These are phyloP conservation scores for Spathaspora boniae DNA, from an alignment of 805 yeast genomes.

Conservation along the genomic window DNA sequence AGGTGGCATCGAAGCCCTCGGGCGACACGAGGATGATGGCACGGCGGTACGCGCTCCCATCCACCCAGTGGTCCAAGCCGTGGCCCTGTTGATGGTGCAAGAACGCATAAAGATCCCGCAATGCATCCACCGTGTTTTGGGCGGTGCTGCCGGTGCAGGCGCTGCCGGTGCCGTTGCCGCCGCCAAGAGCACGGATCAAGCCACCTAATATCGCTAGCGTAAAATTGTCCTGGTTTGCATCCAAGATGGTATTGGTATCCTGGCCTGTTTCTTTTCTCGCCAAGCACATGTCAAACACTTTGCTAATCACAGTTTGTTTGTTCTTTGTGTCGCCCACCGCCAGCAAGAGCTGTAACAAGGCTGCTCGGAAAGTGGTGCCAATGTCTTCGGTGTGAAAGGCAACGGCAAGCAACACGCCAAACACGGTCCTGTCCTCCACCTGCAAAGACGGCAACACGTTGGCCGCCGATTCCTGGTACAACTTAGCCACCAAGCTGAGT, in stretches of 20 bases:
- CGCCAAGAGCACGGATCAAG: conserved; percentile 11
- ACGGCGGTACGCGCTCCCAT: background rate
- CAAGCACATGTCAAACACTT: conserved; percentile 7
- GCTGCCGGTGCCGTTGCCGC: too few relatives aligned
- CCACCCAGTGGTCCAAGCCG: conserved; percentile 28
- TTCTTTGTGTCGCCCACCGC: conserved; percentile 1
- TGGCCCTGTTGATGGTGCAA: too few relatives aligned
- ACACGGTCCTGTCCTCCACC: conserved; percentile 40
- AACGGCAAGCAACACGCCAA: conserved; percentile 40
- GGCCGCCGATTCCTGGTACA: conserved; percentile 49
- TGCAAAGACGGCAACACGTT: conserved; percentile 45
- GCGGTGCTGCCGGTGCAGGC: too few relatives aligned
- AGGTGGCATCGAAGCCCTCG: conserved; percentile 65
- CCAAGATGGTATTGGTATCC: conserved; percentile 9
- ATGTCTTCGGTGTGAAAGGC: conserved; percentile 21
- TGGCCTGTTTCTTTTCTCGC: conserved; percentile 6
- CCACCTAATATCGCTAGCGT: conserved; percentile 13
- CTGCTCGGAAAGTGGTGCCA: conserved; percentile 18
- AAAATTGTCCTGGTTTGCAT: conserved; percentile 16
- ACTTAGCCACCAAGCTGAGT: conserved; percentile 23
- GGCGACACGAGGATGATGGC: conserved; percentile 51
- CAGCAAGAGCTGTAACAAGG: conserved; percentile 12
- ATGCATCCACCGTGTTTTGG: too few relatives aligned
- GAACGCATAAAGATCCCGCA: too few relatives aligned
- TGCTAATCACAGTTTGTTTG: background rate